Base-by-base conservation (phyloP, 495 filamentous ascomycete genomes). In the Aeminium ludgeri region DNA sequence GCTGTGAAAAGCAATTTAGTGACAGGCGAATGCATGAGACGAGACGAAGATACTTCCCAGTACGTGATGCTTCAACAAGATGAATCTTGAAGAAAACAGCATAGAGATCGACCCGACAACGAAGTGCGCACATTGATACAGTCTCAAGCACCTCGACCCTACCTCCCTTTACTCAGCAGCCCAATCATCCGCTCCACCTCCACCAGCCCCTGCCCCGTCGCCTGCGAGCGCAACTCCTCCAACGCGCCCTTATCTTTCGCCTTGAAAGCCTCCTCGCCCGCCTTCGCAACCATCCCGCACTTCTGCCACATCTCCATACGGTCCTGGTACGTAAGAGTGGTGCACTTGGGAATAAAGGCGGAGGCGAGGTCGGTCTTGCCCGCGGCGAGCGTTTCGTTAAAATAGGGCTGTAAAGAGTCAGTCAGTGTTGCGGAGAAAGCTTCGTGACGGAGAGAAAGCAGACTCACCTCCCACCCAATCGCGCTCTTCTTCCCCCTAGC, bases 281-380 rank as follows among this genome's bases (percentile, higher is more conserved):
- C 89, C 63, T 86, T 84, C 17, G 80, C 73, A 20, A 86, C 67
- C 74, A 91, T 74, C 18, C 86, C 86, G 57, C 91, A 96, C 61
- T 92, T 93, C 49, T 91, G 73, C 72, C 83, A 96, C 89, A 95
- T 94, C 53, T 82, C 76, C 38, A 94, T 74, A 25, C 78, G 65
- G 42, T 85, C 80, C 36, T 72, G 67, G 8, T 69, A 63, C 16
- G 68, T 64, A 31, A 78, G 49, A 30, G 61, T 61, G 34, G 72
- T 74, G 61, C 86, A 93, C 61, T 96, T 97, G 8, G 84, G 79
- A 35, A 96, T 73, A 55, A 94, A 97, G 4, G 69, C 46, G 1
- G 78, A 71, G 6, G 91, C 91, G 3, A 92, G 65, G 40, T 85
- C 81, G 17, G 82, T 78, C 56, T 97, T 96, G 37, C 91, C 87